Conservation (phyloP, 176 grass and related monocot species). For the Cenchrus americanus region DNA sequence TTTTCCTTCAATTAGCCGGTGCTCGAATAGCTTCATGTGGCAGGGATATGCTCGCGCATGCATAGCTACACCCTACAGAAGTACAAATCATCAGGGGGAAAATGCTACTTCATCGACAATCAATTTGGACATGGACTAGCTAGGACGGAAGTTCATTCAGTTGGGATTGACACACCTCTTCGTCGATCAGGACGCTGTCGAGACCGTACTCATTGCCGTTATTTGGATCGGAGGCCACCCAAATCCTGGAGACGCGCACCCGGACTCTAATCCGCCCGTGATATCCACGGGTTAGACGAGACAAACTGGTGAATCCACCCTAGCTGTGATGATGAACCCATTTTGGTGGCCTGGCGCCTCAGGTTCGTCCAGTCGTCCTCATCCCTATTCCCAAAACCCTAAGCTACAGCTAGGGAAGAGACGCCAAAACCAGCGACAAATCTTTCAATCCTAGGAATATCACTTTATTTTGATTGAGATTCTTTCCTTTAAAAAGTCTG, state of each 20-base stretch:
- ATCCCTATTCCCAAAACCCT: too few relatives aligned
- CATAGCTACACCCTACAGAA: constrained; percentile 16
- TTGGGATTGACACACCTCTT: background rate
- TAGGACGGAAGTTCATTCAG: too few relatives aligned
- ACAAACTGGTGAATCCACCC: background rate
- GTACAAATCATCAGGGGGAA: background rate
- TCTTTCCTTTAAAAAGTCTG: too few relatives aligned
- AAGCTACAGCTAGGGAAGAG: too few relatives aligned
- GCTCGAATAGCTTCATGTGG: background rate
- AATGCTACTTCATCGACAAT: too few relatives aligned
- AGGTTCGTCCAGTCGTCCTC: background rate
- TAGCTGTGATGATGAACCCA: background rate
- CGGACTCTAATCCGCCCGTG: background rate
- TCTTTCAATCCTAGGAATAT: too few relatives aligned
- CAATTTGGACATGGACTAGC: background rate
- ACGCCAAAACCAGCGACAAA: too few relatives aligned
- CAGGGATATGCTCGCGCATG: background rate
- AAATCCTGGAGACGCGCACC: constrained; percentile 25
- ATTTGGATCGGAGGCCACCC: background rate
- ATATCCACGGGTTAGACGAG: background rate
- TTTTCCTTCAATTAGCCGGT: constrained; percentile 20
- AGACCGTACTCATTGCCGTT: background rate
- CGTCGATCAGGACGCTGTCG: background rate
- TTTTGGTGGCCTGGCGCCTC: background rate
- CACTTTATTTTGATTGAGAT: too few relatives aligned